phyloP scores from a whole-genome alignment of 495 filamentous ascomycete genomes.

The Bacidia gigantensis region DNA sequence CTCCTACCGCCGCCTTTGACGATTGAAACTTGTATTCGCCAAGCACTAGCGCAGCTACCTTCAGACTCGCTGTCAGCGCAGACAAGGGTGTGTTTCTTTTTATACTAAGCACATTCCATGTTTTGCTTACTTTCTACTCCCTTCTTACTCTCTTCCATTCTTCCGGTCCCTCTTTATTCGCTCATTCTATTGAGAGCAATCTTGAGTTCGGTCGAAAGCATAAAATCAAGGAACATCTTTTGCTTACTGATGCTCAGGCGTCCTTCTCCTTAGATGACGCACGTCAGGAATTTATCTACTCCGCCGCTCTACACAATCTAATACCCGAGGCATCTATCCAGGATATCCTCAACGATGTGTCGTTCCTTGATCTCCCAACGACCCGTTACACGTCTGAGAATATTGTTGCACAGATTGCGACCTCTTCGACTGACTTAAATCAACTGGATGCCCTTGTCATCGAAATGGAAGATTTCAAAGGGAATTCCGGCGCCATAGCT shows the following conservation, averaged over 20 bases:
- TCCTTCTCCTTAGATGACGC: conserved; percentile 73
- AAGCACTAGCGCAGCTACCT: conserved; percentile 38
- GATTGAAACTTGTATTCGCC: conserved; percentile 64
- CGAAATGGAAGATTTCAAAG: conserved; percentile 85
- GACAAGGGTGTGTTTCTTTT: too few species aligned
- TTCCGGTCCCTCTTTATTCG: too few species aligned
- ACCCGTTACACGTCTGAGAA: conserved; percentile 65
- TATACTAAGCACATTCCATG: too few species aligned
- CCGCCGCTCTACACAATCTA: conserved; percentile 74
- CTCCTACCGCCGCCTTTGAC: conserved; percentile 52
- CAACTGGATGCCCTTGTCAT: conserved; percentile 57
- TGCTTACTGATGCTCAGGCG: conserved; percentile 66
- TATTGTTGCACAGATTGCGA: conserved; percentile 58
- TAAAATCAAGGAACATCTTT: too few species aligned
- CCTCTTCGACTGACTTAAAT: conserved; percentile 32
- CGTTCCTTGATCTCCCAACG: conserved; percentile 66
- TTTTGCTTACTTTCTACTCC: too few species aligned
- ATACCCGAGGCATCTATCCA: conserved; percentile 69
- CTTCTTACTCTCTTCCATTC: too few species aligned
- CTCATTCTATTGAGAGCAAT: too few species aligned
- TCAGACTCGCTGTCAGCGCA: too few species aligned
- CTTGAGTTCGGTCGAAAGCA: too few species aligned
- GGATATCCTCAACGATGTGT: conserved; percentile 67
- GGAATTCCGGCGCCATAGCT: conserved; percentile 83
- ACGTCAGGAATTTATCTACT: conserved; percentile 81